Base-by-base conservation (phyloP, 768 basidiomycete genomes). In the Lepiota venenata region DNA sequence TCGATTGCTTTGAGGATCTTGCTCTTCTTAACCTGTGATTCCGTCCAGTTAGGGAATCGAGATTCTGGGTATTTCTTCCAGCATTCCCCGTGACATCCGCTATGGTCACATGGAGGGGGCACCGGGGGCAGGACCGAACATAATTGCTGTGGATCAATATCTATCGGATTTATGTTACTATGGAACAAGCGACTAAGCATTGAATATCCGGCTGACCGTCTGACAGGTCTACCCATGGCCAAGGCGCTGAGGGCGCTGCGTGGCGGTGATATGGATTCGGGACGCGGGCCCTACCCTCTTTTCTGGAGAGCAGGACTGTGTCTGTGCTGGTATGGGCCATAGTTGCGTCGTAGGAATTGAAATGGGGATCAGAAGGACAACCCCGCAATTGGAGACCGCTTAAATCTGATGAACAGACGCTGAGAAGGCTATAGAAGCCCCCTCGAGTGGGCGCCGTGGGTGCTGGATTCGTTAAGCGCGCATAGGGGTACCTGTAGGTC, bases 41-140 rank as follows among this genome's bases (percentile, higher is more conserved):
- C 53, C 0, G 75, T 80, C 82, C 82, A 82, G 55, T 82, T 84
- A 21, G 77, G 78, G 54, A 79, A 84, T 29, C 63, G 61, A 0
- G 69, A 65, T 20, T 69, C 66, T 4, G 74, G 76, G 47, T 76
- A 75, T 3, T 60, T 65, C 50, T 52, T 63, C 74, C 76, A 74
- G 51, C 71, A 69, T 37, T 53, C 36, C 32, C 55, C 53, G 10
- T 51, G 62, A 40, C 58, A 71, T 14, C 56, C 46, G n/a, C 41
- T 38, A 36, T 73, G 72, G 44, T 69, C 62, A 46, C 71, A 69
- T 27, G 60, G 58, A 16, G 56, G 55, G 11, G 69, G 69, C 2
- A 69, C 60, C 6, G 67, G 64, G 6, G 68, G 65, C 15, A 47
- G 50, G 12, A 60, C 53, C 67, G 55, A 57, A 67, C 63, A 45